phyloP scores from a whole-genome alignment of 2,329 filamentous ascomycete species.

The Sclerotinia spermophila region DNA sequence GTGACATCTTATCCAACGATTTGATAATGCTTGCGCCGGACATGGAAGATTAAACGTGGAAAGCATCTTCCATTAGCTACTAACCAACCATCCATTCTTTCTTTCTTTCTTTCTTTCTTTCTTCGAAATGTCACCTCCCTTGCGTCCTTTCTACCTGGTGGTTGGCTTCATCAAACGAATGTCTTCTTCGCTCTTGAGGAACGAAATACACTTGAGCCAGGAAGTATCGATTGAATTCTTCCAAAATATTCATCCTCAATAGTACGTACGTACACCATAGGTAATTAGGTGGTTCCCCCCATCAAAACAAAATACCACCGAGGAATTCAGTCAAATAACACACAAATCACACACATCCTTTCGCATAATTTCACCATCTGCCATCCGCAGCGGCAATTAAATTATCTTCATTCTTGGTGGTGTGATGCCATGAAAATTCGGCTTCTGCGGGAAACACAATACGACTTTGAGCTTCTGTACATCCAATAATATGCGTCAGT shows the following conservation, averaged over 20 bases:
- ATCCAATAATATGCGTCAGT: neutral
- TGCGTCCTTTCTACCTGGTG: neutral
- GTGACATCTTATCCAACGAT: neutral
- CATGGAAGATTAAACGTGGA: neutral
- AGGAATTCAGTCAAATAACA: neutral
- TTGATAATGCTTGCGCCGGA: constrained; percentile 6
- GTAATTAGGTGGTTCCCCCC: neutral
- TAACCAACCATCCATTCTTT: neutral
- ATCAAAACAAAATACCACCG: neutral
- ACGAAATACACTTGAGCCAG: neutral
- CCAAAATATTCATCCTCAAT: neutral
- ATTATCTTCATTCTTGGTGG: neutral
- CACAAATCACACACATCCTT: neutral
- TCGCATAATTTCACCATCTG: neutral
- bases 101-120: no score
- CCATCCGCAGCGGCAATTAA: neutral
- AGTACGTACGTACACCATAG: no score
- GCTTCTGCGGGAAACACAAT: constrained; percentile 3
- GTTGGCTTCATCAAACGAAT: neutral
- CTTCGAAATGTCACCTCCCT: neutral
- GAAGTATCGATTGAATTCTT: neutral
- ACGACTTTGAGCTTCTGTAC: neutral
- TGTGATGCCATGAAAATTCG: neutral
- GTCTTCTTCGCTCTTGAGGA: neutral
- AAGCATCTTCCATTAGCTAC: neutral